Percentiles rank a stretch among this genome's conserved stretches.
Evolutionary conservation across 129 eudicot genomes (phyloP).

Genomic region (Deinandra increscens): DNA sequence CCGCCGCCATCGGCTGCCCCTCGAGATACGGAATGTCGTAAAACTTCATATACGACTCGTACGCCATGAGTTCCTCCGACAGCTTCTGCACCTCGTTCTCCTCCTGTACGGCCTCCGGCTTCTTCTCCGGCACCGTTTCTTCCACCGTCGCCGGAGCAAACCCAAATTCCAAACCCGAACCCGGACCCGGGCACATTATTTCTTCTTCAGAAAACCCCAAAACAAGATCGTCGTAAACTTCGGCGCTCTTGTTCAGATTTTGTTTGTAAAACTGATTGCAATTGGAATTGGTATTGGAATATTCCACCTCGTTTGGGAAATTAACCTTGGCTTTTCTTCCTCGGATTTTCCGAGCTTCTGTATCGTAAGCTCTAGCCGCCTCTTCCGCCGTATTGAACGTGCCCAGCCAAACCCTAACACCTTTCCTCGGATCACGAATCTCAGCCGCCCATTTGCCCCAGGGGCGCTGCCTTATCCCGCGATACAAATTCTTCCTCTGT

Average conservation of each 20-base stretch:
- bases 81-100: constrained; percentile 59
- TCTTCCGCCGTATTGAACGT: constrained; percentile 92
- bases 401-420: constrained; percentile 93
- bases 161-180: neutral
- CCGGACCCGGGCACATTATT: neutral
- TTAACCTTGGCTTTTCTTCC: constrained; percentile 92
- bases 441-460: constrained; percentile 99
- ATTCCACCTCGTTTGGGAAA: constrained; percentile 73
- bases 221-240: neutral
- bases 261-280: neutral
- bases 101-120: constrained; percentile 19
- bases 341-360: constrained; percentile 80
- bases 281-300: too few relatives aligned
- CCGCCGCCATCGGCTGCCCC: constrained; percentile 42
- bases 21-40: constrained; percentile 85
- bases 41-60: constrained; percentile 74
- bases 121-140: constrained; percentile 6
- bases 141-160: constrained; percentile 10
- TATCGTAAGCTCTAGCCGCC: constrained; percentile 92
- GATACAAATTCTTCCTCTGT: constrained; percentile 74
- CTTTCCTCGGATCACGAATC: constrained; percentile 93
- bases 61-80: constrained; percentile 82
- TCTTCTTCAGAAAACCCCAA: constrained; percentile 8
- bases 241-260: constrained; percentile 12
- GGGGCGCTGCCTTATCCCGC: constrained; percentile 94